These are phyloP conservation scores for Phaeosphaeriaceae sp. DNA, from an alignment of 2,329 filamentous ascomycete species.

Conservation along the genomic window DNA sequence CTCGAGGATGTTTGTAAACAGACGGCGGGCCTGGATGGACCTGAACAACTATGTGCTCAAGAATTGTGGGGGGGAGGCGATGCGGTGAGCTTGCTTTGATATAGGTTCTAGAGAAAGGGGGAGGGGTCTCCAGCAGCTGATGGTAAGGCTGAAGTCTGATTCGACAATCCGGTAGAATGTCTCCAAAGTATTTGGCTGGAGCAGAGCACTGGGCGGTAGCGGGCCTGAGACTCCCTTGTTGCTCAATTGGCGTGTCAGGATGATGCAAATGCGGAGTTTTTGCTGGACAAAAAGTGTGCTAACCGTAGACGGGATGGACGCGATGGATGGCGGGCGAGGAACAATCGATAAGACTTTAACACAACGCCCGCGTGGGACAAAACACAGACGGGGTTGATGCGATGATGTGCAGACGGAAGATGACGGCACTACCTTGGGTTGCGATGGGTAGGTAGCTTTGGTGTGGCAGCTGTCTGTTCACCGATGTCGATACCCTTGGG, in stretches of 20 bases:
- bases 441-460: slow-evolving; percentile 1
- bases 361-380: slow-evolving; percentile 15
- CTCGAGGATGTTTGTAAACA: slow-evolving; percentile 14
- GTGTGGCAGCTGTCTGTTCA: slow-evolving; percentile 10
- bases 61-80: not conserved
- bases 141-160: slow-evolving; percentile 31
- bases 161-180: slow-evolving; percentile 29
- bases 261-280: slow-evolving; percentile 8
- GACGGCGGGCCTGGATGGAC: not conserved
- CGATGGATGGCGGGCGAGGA: slow-evolving; percentile 9
- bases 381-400: not conserved
- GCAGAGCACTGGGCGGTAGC: slow-evolving; percentile 16
- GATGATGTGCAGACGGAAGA: not conserved
- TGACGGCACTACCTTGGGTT: slow-evolving; percentile 3
- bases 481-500: slow-evolving; percentile 2
- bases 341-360: slow-evolving; percentile 17
- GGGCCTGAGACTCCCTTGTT: slow-evolving; percentile 13
- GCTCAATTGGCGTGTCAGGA: too few relatives aligned
- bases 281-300: slow-evolving; percentile 6
- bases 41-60: not conserved
- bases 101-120: slow-evolving; percentile 9
- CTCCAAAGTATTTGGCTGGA: slow-evolving; percentile 23
- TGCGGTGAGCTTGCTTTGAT: slow-evolving; percentile 5
- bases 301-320: slow-evolving; percentile 12
- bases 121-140: slow-evolving; percentile 5